These are phyloP conservation scores for Beta corolliflora DNA, from an alignment of 179 eudicot species.

Conservation along the genomic window DNA sequence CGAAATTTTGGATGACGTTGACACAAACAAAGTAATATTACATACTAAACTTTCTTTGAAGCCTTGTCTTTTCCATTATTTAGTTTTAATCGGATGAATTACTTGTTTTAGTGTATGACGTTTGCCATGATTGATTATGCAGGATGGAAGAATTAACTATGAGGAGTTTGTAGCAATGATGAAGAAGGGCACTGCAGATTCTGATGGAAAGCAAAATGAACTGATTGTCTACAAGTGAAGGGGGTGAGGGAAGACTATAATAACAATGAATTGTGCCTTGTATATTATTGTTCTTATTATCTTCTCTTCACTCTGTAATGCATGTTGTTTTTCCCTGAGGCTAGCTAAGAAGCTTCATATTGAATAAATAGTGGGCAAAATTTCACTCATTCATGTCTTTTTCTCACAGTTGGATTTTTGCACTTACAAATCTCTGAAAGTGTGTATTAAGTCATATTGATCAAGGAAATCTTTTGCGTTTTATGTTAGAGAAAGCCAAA, in stretches of 20 bases:
- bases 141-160: constrained; percentile 68
- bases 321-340: background rate
- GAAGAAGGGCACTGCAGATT: constrained; percentile 51
- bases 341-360: background rate
- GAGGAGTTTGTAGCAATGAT: constrained; percentile 72
- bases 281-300: background rate
- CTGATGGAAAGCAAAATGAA: constrained; percentile 30
- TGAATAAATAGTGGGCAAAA: background rate
- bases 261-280: background rate
- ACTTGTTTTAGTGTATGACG: background rate
- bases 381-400: background rate
- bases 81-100: background rate
- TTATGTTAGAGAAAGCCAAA: too few species aligned
- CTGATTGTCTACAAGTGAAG: constrained; percentile 18
- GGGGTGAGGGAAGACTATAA: background rate
- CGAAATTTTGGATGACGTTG: constrained; percentile 82
- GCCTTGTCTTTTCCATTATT: background rate
- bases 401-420: background rate
- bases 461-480: background rate
- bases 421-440: background rate
- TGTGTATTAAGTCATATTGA: background rate
- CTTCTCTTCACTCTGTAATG: background rate
- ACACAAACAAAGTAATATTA: constrained; percentile 60
- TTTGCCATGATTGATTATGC: background rate
- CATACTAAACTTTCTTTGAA: background rate